A percentile compares a stretch with the other conserved stretches of the same genome.
phyloP scores from a whole-genome alignment of 176 grass and related monocot species.

The Puccinellia tenuiflora region DNA sequence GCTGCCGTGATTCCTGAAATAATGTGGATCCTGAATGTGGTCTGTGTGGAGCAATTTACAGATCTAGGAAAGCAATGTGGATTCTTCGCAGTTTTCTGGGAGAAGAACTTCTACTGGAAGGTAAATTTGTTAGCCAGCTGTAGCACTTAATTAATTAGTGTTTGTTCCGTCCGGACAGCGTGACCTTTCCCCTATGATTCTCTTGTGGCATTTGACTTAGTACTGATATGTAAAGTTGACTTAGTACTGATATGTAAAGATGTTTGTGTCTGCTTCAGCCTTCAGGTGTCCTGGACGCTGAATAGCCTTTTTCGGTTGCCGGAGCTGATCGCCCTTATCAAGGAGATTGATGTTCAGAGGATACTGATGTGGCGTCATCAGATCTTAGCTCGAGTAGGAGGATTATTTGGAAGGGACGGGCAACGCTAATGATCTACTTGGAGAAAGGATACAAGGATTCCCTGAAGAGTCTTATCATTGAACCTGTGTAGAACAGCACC shows the following conservation, averaged over 20 bases:
- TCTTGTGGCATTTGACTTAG: not conserved
- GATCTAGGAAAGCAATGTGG: not conserved
- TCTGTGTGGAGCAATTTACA: not conserved
- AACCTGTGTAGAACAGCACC: not conserved
- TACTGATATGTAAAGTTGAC: too few species aligned
- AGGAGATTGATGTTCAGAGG: not conserved
- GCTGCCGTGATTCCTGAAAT: not conserved
- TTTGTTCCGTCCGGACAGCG: not conserved
- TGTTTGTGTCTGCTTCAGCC: not conserved
- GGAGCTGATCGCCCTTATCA: not conserved
- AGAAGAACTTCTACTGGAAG: not conserved
- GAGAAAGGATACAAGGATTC: not conserved
- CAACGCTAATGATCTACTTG: not conserved
- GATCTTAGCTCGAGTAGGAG: not conserved
- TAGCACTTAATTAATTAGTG: not conserved
- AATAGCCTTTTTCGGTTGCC: not conserved
- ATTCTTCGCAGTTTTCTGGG: not conserved
- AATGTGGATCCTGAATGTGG: not conserved
- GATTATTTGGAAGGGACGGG: not conserved
- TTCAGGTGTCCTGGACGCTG: not conserved
- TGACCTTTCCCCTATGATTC: not conserved
- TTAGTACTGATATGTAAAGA: too few species aligned
- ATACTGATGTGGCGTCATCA: not conserved
- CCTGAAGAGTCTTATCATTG: not conserved
- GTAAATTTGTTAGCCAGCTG: not conserved